phyloP scores from a whole-genome alignment of 148 eudicot genomes.

The Heliamphora exappendiculata region DNA sequence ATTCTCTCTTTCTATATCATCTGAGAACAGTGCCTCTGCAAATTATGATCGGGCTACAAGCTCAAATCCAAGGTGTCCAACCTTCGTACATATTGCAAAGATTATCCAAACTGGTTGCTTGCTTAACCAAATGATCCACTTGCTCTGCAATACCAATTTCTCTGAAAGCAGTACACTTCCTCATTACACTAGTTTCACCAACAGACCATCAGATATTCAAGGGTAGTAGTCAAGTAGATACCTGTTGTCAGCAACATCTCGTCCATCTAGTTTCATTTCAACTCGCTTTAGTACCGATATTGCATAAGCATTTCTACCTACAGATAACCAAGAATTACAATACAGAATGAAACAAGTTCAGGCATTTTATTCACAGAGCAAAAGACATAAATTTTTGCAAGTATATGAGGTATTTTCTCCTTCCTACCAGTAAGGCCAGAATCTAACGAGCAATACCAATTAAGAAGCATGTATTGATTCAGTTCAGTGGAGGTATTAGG shows the following conservation, averaged over 20 bases:
- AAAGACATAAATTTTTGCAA: no score
- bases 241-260: slow-evolving; percentile 81
- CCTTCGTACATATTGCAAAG: slow-evolving; percentile 99
- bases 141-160: slow-evolving; percentile 70
- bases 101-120: slow-evolving; percentile 89
- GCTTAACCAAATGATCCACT: slow-evolving; percentile 88
- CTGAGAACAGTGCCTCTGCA: not conserved
- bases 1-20: not conserved
- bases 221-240: slow-evolving; percentile 28
- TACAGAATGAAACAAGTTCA: not conserved
- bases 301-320: slow-evolving; percentile 94
- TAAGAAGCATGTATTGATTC: slow-evolving; percentile 3
- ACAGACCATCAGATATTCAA: slow-evolving; percentile 15
- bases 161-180: slow-evolving; percentile 30
- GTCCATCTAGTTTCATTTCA: slow-evolving; percentile 90
- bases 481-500: not conserved
- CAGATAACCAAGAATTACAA: slow-evolving; percentile 6
- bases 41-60: not conserved
- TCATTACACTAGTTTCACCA: not conserved
- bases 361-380: not conserved
- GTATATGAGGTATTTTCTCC: not conserved
- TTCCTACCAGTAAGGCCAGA: not conserved
- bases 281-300: slow-evolving; percentile 74
- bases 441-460: not conserved
- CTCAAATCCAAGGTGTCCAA: slow-evolving; percentile 98